Percentiles rank a stretch among this genome's conserved stretches.
These are phyloP conservation scores for Taphrina wiesneri DNA, from an alignment of 1,139 yeast species.

Conservation along the genomic window DNA sequence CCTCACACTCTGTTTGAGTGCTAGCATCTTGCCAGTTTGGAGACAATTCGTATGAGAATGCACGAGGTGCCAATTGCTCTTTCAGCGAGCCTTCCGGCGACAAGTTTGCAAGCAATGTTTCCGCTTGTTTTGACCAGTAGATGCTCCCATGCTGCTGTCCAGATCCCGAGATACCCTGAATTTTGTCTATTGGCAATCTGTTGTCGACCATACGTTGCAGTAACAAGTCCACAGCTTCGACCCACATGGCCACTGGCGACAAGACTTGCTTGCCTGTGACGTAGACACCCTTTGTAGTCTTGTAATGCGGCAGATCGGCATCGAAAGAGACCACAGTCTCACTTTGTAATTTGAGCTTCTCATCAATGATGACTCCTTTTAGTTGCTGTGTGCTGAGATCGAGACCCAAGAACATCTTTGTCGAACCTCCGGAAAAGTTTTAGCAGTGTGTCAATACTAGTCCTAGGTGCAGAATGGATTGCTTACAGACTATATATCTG, in stretches of 20 bases:
- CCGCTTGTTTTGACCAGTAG: constrained; percentile 59
- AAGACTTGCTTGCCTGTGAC: constrained; percentile 55
- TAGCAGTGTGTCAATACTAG: too few species aligned
- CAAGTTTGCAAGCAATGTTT: neutral
- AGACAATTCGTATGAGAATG: constrained; percentile 65
- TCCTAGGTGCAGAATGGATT: too few species aligned
- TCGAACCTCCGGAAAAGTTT: too few species aligned
- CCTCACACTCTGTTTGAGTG: constrained; percentile 66
- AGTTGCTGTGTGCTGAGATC: constrained; percentile 90
- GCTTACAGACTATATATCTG: too few species aligned
- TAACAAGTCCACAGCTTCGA: constrained; percentile 73
- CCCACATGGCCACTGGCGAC: constrained; percentile 89
- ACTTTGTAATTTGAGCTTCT: constrained; percentile 54
- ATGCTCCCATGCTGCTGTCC: constrained; percentile 94
- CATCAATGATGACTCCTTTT: constrained; percentile 69
- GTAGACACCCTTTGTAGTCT: constrained; percentile 62
- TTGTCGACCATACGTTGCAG: constrained; percentile 57
- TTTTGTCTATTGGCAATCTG: constrained; percentile 59
- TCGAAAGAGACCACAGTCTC: constrained; percentile 75
- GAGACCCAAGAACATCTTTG: constrained; percentile 56
- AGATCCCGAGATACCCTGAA: constrained; percentile 77
- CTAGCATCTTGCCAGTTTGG: constrained; percentile 97
- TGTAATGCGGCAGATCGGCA: constrained; percentile 52
- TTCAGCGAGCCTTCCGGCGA: constrained; percentile 44
- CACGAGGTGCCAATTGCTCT: constrained; percentile 51